Evolutionary conservation across 2,329 filamentous ascomycete species (phyloP).

Genomic region (Claviceps sp.): DNA sequence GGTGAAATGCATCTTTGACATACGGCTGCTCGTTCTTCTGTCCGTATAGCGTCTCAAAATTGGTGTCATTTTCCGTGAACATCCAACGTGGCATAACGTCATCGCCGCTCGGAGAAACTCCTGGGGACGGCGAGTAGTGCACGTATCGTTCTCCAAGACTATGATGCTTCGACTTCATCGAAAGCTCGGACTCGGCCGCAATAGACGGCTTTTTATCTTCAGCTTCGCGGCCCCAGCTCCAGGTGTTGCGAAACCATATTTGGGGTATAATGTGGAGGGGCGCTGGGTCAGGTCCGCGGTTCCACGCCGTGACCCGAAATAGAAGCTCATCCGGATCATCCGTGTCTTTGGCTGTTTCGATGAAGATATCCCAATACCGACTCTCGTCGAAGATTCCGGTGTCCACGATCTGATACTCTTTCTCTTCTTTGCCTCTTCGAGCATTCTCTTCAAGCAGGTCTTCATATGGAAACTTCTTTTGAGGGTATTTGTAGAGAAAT

Average conservation of each 20-base stretch:
- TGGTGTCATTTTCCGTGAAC: conserved; percentile 95
- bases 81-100: conserved; percentile 77
- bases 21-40: conserved; percentile 69
- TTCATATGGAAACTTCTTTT: conserved; percentile 82
- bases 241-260: conserved; percentile 94
- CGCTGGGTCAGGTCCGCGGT: conserved; percentile 78
- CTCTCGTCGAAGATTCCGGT: conserved; percentile 80
- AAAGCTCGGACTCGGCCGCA: conserved; percentile 47
- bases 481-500: conserved; percentile 93
- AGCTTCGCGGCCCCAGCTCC: conserved; percentile 80
- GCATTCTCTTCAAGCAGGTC: conserved; percentile 77
- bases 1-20: conserved; percentile 92
- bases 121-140: conserved; percentile 78
- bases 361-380: conserved; percentile 93
- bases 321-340: conserved; percentile 82
- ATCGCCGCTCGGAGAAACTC: conserved; percentile 61
- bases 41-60: conserved; percentile 62
- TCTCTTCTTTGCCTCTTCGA: conserved; percentile 58
- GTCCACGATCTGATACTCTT: conserved; percentile 85
- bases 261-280: conserved; percentile 90
- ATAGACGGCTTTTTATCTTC: conserved; percentile 71
- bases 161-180: conserved; percentile 64
- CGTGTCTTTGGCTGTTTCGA: conserved; percentile 90
- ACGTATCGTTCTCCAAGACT: conserved; percentile 73
- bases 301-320: conserved; percentile 93